These are phyloP conservation scores for Tillandsia leiboldiana DNA, from an alignment of 176 grass and related monocot species.

Conservation along the genomic window DNA sequence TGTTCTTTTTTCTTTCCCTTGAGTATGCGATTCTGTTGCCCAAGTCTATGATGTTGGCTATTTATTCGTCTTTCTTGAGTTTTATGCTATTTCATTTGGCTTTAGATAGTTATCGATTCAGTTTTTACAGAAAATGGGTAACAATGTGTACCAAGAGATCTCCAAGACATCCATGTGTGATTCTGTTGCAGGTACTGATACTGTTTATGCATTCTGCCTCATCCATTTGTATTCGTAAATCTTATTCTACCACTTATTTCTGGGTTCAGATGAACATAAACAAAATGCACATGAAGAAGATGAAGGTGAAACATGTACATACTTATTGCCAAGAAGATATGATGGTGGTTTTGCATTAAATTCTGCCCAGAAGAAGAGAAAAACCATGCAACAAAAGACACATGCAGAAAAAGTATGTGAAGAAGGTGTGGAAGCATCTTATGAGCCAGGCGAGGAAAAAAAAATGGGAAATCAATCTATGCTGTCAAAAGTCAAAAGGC, in stretches of 20 bases:
- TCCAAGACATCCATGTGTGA: slow-evolving; percentile 55
- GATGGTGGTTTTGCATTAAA: slow-evolving; percentile 48
- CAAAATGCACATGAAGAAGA: slow-evolving; percentile 81
- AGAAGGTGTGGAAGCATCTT: slow-evolving; percentile 40
- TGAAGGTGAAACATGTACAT: slow-evolving; percentile 43
- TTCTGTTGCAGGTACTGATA: slow-evolving; percentile 60
- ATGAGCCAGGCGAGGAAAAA: slow-evolving; percentile 20
- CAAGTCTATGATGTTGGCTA: too few relatives aligned
- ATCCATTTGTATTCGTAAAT: not conserved
- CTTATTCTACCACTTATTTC: not conserved
- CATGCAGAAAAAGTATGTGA: slow-evolving; percentile 36
- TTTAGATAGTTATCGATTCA: slow-evolving; percentile 17
- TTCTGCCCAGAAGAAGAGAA: slow-evolving; percentile 55
- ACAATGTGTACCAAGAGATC: slow-evolving; percentile 49
- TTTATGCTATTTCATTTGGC: slow-evolving; percentile 15
- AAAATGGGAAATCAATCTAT: slow-evolving; percentile 17
- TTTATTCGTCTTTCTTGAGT: not conserved
- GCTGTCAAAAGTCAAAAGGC: slow-evolving; percentile 48
- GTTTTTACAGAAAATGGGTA: slow-evolving; percentile 50
- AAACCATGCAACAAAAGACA: slow-evolving; percentile 47
- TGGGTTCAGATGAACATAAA: slow-evolving; percentile 40
- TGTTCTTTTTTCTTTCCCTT: not conserved
- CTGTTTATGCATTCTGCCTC: not conserved
- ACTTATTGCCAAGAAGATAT: slow-evolving; percentile 39
- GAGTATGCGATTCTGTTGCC: not conserved